Evolutionary conservation across 352 stramenopile species (phyloP).

Genomic region (Pythium monospermum): DNA sequence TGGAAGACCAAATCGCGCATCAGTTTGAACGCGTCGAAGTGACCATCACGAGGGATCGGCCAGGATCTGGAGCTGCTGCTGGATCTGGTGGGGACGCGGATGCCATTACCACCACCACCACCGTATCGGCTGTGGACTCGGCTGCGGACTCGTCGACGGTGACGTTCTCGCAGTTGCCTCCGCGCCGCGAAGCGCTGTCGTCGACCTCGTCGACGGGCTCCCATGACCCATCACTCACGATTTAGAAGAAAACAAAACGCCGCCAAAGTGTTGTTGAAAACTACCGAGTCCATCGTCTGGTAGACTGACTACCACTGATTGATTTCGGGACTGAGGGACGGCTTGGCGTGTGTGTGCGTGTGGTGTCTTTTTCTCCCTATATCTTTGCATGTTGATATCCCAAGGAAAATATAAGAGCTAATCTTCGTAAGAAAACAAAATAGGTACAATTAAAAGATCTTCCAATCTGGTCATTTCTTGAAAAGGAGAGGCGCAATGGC

Average conservation of each 20-base stretch:
- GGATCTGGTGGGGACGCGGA: constrained; percentile 19
- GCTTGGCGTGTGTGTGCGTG: not conserved
- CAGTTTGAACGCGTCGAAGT: constrained; percentile 78
- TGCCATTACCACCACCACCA: too few species aligned
- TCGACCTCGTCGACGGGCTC: constrained; percentile 14
- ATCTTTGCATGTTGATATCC: constrained; percentile 24
- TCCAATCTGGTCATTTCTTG: not conserved
- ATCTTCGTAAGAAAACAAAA: too few species aligned
- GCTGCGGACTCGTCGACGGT: not conserved
- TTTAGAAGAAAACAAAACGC: too few species aligned
- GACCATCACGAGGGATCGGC: constrained; percentile 75
- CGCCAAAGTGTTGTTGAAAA: too few species aligned
- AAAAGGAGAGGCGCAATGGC: not conserved
- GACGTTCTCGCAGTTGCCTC: constrained; percentile 13
- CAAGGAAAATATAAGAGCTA: constrained; percentile 13
- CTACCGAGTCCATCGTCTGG: too few species aligned
- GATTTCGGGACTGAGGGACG: too few species aligned
- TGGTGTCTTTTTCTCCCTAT: not conserved
- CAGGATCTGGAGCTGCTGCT: constrained; percentile 45
- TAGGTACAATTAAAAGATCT: constrained; percentile 22
- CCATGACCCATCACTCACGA: constrained; percentile 21
- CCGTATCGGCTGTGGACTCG: constrained; percentile 12
- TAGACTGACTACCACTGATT: not conserved
- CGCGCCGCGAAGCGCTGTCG: constrained; percentile 19
- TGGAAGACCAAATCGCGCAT: constrained; percentile 60